Conservation (phyloP, 495 filamentous ascomycete species). For the Penicillium bialowiezense region DNA sequence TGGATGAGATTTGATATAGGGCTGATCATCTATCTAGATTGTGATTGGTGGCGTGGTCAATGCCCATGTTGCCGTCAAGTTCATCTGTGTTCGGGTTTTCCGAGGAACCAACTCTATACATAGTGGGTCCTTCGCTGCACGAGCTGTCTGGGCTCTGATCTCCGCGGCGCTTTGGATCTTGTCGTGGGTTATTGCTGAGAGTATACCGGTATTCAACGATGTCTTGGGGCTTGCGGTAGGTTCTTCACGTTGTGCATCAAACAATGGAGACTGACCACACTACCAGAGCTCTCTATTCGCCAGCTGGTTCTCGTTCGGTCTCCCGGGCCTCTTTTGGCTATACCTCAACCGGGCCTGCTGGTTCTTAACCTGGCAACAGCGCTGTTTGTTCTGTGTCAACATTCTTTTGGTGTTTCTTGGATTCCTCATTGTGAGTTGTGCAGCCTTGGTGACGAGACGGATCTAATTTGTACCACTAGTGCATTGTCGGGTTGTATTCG, state of each 20-base stretch:
- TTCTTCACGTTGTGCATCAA: background rate
- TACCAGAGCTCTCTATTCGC: constrained; percentile 24
- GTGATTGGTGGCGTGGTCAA: constrained; percentile 58
- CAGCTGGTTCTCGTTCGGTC: constrained; percentile 29
- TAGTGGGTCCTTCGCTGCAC: constrained; percentile 40
- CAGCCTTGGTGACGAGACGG: background rate
- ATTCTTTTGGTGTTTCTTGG: constrained; percentile 20
- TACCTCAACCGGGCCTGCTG: constrained; percentile 26
- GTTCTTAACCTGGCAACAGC: constrained; percentile 16
- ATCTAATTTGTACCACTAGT: constrained; percentile 5
- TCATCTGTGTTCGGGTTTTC: constrained; percentile 56
- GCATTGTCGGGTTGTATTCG: constrained; percentile 31
- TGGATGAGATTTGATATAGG: constrained; percentile 56
- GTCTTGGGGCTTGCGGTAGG: constrained; percentile 45
- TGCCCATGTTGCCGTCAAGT: constrained; percentile 53
- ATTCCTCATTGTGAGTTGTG: constrained; percentile 26
- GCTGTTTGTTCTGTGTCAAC: constrained; percentile 25
- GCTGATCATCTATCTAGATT: constrained; percentile 51
- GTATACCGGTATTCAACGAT: constrained; percentile 64
- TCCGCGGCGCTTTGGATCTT: constrained; percentile 51
- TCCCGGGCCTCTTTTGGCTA: constrained; percentile 34
- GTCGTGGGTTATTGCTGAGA: constrained; percentile 63
- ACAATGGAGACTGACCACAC: background rate
- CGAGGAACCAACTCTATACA: constrained; percentile 46
- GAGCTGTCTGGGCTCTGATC: constrained; percentile 50